Evolutionary conservation across 2,329 filamentous ascomycete species (phyloP), one percentile per base, ranked within the genome.

Genomic region (Curvularia spicifera): DNA sequence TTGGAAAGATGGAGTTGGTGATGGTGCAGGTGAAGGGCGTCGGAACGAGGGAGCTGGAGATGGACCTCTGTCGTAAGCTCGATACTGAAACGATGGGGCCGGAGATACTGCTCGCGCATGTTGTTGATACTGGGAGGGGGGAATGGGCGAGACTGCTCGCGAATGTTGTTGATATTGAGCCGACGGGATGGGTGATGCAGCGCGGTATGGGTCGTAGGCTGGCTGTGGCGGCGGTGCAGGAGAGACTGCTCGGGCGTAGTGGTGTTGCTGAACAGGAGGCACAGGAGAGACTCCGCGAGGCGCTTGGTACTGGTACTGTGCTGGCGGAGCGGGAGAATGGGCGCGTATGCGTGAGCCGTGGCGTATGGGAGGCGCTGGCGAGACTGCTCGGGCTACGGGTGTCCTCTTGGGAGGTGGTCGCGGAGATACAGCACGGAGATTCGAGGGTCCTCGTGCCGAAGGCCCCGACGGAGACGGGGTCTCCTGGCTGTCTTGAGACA

Each of bases 341-440:
- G 66, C 69, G 29, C 72, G 57, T 1, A 66, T 64, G 22, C 73
- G 53, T 42, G 66, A 59, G 48, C 68, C 61, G 61, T 59, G 61
- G 15, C 69, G 75, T 61, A 65, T 39, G 10, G 73, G 71, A 33
- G 76, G 74, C 33, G 73, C 73, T 12, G 79, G 81, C 33, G 78
- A 80, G 40, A 68, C 72, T 46, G 74, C 75, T 61, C 74, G 72
- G 45, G 77, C 75, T 70, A 72, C 57, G 5, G 57, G 58, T 31
- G 68, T 68, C 24, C 71, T 64, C 63, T 74, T 63, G 50, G 71
- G 59, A 49, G 71, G 49, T 8, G 74, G 77, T 22, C 76, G 74
- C 7, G 80, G 80, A 39, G 80, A 80, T 4, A 78, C 72, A 31
- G 78, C 75, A 52, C 75, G 75, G 29, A 76, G 66, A 49, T 72